These are phyloP conservation scores for Imleria badia DNA, from an alignment of 768 basidiomycete species.

Conservation along the genomic window DNA sequence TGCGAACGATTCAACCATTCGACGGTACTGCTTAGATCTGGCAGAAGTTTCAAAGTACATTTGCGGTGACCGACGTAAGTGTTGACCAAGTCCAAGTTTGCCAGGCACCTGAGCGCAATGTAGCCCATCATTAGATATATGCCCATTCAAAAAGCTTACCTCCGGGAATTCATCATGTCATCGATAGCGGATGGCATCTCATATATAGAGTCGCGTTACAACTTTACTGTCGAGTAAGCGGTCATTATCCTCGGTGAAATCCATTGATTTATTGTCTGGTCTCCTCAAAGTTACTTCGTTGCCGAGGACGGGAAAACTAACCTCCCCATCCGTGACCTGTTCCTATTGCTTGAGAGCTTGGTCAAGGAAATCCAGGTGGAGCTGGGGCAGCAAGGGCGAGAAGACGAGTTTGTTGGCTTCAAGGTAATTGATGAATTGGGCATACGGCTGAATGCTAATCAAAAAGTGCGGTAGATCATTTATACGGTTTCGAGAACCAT, in stretches of 20 bases:
- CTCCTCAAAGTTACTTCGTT: slow-evolving; percentile 38
- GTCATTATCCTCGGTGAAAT: neutral
- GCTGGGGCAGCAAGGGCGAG: slow-evolving; percentile 35
- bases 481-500: slow-evolving; percentile 40
- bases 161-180: slow-evolving; percentile 36
- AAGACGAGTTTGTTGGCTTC: slow-evolving; percentile 43
- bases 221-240: slow-evolving; percentile 38
- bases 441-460: neutral
- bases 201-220: slow-evolving; percentile 43
- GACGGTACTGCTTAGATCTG: slow-evolving; percentile 14
- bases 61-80: slow-evolving; percentile 23
- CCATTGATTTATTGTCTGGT: neutral
- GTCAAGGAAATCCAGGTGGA: slow-evolving; percentile 36
- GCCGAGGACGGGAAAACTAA: slow-evolving; percentile 37
- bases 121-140: slow-evolving; percentile 30
- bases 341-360: slow-evolving; percentile 35
- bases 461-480: slow-evolving; percentile 35
- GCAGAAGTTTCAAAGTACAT: slow-evolving; percentile 23
- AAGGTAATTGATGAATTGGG: slow-evolving; percentile 28
- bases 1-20: neutral
- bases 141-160: slow-evolving; percentile 17
- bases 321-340: slow-evolving; percentile 38
- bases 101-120: neutral
- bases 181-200: slow-evolving; percentile 47
- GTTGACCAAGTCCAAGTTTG: neutral